phyloP scores from a whole-genome alignment of 2,329 filamentous ascomycete species.

The Endoconidiophora laricicola region DNA sequence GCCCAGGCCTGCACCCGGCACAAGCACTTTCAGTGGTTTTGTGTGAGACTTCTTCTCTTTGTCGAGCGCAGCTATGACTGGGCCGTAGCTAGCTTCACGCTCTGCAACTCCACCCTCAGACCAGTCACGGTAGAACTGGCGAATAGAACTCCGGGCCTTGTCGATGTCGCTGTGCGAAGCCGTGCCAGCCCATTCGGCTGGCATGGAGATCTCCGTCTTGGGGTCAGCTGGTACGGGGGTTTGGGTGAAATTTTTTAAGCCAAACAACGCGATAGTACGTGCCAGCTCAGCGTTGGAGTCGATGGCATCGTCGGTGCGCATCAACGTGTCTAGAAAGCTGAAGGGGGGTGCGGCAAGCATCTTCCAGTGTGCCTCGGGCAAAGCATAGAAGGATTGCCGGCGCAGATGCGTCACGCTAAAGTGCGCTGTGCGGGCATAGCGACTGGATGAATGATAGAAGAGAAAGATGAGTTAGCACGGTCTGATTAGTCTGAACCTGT shows the following conservation, averaged over 20 bases:
- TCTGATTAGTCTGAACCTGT: no score
- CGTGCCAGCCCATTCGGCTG: conserved; percentile 49
- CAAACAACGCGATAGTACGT: conserved; percentile 55
- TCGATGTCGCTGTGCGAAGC: conserved; percentile 64
- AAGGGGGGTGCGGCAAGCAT: conserved; percentile 70
- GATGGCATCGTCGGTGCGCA: conserved; percentile 70
- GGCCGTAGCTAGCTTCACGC: conserved; percentile 59
- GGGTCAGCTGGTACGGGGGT: conserved; percentile 12
- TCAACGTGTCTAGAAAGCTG: conserved; percentile 62
- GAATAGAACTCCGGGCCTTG: conserved; percentile 80
- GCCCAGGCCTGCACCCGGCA: conserved; percentile 80
- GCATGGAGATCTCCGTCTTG: conserved; percentile 28
- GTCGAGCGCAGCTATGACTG: conserved; percentile 50
- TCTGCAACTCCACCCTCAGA: conserved; percentile 59
- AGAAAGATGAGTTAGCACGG: background rate
- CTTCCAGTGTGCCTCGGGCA: conserved; percentile 70
- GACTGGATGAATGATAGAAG: conserved; percentile 30
- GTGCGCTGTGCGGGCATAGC: conserved; percentile 73
- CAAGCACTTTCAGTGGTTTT: conserved; percentile 48
- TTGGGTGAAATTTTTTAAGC: conserved; percentile 43
- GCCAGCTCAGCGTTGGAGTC: conserved; percentile 75
- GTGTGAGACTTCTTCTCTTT: conserved; percentile 23
- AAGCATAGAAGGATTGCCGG: conserved; percentile 80
- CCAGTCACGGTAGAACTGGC: conserved; percentile 95
- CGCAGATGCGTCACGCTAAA: conserved; percentile 82